Evolutionary conservation across 2,329 filamentous ascomycete species (phyloP), one percentile per base, ranked within the genome.

Genomic region (Aspergillus nomiae): DNA sequence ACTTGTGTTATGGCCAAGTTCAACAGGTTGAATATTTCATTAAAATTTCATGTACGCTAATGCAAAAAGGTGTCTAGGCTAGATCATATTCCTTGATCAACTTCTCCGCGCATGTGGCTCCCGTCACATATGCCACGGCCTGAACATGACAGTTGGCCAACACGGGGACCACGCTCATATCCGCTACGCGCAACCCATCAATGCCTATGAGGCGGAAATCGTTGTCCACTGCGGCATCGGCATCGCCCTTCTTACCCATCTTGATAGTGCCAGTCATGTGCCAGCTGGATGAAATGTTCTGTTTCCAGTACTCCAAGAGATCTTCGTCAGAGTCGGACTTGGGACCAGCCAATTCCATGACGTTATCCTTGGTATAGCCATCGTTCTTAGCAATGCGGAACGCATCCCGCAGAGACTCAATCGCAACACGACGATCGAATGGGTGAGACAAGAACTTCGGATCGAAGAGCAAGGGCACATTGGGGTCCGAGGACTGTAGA

Each of bases 181-280:
- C 80, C 5, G 74, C 79, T 2, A 82, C 74, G 9, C 80, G 73
- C 43, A 83, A 67, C 7, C 67, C 65, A 46, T 81, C 67, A 16
- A 81, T 64, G 0, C 78, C 80, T 32, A 75, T 69, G 2, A 81
- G 73, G 11, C 72, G 72, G 68, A 80, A 82, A 6, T 71, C 58
- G 0, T 67, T 76, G 69, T 87, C 84, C 8, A 87, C 84, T 32
- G 78, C 83, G 1, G 82, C 80, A 38, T 80, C 77, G 0, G 62
- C 60, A 9, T 83, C 81, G 1, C 71, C 78, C 0, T 61, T 45
- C 64, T 75, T 80, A 0, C 86, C 86, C 86, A 89, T 89, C 70
- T 83, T 83, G 8, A 80, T 80, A 0, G 86, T 89, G 0, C 85
- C 83, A 0, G 79, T 84, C 82, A 82, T 87, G 71, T 85, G 86